Evolutionary conservation across 345 rosid genomes (phyloP).

Genomic region (Brassica cretica): DNA sequence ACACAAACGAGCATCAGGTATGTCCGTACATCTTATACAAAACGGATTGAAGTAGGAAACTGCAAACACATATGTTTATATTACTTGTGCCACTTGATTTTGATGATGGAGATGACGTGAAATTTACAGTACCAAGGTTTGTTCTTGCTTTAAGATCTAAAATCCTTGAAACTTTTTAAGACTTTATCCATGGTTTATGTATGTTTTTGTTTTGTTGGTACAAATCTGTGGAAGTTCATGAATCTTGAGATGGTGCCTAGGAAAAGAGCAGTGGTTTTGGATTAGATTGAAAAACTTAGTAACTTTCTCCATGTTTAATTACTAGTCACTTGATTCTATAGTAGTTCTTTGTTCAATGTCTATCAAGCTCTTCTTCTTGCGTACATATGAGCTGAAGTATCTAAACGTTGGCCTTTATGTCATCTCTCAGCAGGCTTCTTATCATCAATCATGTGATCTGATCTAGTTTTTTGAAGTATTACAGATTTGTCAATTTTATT

Average conservation of each 20-base stretch:
- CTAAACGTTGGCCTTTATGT: no score
- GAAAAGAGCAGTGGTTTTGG: background rate
- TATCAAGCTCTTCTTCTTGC: background rate
- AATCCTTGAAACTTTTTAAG: background rate
- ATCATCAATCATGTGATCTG: no score
- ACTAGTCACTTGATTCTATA: background rate
- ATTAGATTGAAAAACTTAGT: background rate
- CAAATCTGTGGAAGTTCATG: background rate
- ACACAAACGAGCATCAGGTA: no score
- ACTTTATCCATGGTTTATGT: conserved; percentile 17
- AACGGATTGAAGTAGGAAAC: no score
- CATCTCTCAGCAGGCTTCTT: no score
- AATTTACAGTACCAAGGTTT: background rate
- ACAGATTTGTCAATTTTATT: no score
- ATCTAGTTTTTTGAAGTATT: no score
- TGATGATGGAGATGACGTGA: no score
- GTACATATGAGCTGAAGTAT: no score
- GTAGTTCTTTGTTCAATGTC: background rate
- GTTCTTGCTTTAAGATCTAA: background rate
- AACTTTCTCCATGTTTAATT: background rate
- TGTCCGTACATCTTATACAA: no score
- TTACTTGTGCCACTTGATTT: no score
- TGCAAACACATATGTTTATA: no score
- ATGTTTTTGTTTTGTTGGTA: background rate
- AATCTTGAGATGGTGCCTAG: background rate